Conservation (phyloP, 2,329 filamentous ascomycete species). For the Pyricularia pennisetigena region DNA sequence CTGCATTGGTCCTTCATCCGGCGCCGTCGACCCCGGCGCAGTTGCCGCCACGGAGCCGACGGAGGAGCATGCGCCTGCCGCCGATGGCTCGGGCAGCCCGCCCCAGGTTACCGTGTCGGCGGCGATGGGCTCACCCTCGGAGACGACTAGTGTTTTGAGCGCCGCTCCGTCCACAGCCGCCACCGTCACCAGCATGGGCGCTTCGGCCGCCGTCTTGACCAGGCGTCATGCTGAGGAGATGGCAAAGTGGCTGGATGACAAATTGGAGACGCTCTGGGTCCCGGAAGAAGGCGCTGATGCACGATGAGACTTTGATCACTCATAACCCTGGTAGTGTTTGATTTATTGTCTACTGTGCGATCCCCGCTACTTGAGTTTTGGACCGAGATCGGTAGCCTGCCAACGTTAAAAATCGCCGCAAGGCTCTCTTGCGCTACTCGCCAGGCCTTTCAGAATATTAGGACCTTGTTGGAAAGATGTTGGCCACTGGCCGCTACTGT, state of each 20-base stretch:
- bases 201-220: conserved; percentile 39
- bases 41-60: not conserved
- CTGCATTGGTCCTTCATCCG: conserved; percentile 40
- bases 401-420: not conserved
- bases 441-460: not conserved
- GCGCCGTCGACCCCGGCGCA: conserved; percentile 7
- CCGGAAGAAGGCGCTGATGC: conserved; percentile 37
- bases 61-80: conserved; percentile 21
- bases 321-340: not conserved
- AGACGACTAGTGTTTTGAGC: conserved; percentile 37
- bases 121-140: conserved; percentile 25
- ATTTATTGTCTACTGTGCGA: not conserved
- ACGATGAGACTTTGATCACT: not conserved
- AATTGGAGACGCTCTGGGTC: conserved; percentile 41
- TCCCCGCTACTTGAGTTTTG: not conserved
- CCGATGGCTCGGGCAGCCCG: not conserved
- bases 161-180: conserved; percentile 33
- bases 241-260: conserved; percentile 49
- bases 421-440: not conserved
- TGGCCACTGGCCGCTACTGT: not conserved
- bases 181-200: conserved; percentile 26
- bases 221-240: conserved; percentile 49
- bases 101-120: conserved; percentile 63
- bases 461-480: not conserved
- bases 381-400: not conserved